Conservation (phyloP, 257 asterid genomes). For the Coffea eugenioides region DNA sequence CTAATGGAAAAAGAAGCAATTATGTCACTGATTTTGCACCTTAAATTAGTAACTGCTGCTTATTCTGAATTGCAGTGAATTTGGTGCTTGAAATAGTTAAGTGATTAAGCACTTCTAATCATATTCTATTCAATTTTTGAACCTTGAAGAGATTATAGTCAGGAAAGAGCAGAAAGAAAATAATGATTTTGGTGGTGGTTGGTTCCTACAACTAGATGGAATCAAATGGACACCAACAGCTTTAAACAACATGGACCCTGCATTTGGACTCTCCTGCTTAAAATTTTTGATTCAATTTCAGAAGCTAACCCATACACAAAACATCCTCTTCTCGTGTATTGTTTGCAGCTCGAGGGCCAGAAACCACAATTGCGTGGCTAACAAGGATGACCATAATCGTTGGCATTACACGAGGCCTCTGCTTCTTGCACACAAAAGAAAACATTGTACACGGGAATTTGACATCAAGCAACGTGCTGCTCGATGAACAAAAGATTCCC, state of each 20-base stretch:
- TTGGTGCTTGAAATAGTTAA: background rate
- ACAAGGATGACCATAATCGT: slow-evolving; percentile 66
- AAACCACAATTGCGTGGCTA: slow-evolving; percentile 60
- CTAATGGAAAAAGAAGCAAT: background rate
- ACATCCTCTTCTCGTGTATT: background rate
- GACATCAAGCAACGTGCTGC: slow-evolving; percentile 64
- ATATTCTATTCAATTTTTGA: background rate
- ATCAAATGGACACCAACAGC: background rate
- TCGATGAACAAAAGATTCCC: slow-evolving; percentile 63
- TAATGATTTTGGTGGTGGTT: background rate
- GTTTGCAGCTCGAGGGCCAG: slow-evolving; percentile 46
- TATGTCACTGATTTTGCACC: background rate
- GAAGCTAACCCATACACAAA: background rate
- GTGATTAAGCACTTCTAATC: background rate
- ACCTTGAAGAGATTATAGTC: background rate
- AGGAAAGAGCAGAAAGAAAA: background rate
- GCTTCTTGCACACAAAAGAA: slow-evolving; percentile 57
- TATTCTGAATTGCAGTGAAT: background rate
- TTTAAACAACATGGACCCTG: background rate
- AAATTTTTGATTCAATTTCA: background rate
- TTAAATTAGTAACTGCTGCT: background rate
- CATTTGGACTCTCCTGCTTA: background rate
- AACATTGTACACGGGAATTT: slow-evolving; percentile 59
- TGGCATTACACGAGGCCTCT: slow-evolving; percentile 70
- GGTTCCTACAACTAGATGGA: background rate